Base-by-base conservation (phyloP, 768 basidiomycete genomes). In the Ephemerocybe angulata region DNA sequence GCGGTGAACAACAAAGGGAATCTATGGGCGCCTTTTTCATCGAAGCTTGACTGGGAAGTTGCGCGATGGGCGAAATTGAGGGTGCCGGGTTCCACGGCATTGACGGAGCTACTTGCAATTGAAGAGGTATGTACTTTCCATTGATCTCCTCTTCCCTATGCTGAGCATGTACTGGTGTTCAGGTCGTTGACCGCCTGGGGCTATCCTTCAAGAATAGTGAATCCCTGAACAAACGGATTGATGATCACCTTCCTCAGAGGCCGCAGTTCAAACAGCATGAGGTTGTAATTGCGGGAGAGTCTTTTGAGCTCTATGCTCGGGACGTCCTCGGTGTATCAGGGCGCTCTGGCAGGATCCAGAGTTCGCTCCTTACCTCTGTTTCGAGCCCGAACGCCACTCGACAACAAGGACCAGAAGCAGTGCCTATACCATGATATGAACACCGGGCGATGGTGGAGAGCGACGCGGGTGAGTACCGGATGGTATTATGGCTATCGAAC, bases 401-500 rank as follows among this genome's bases (percentile, higher is more conserved):
- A 58, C 0, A 71, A 75, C 53, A 57, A 46, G 0, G 62, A 66
- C 5, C 21, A 63, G 10, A 67, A 35, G 1, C 40, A 52, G 0
- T 53, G 68, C 0, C n/a, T 77, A 0, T 80, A 70, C 53, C 65
- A 70, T 58, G 76, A 80, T 42, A 72, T 80, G 70, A 66, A 78
- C 33, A 80, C 76, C 0, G 77, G 74, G n/a, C n/a, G n/a, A n/a
- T n/a, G n/a, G n/a, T n/a, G n/a, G n/a, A n/a, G n/a, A n/a, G n/a
- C n/a, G n/a, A n/a, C n/a, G n/a, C n/a, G n/a, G n/a, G n/a, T n/a
- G n/a, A n/a, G n/a, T n/a, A n/a, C n/a, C n/a, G n/a, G n/a, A n/a
- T n/a, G n/a, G 33, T 8, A 35, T 35, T 35, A 35, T 35, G 17
- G 33, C 8, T 8, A 35, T 35, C 33, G 17, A 35, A 8, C 33